These are phyloP conservation scores for Monilinia vaccinii-corymbosi DNA, from an alignment of 2,329 filamentous ascomycete species.

Conservation along the genomic window DNA sequence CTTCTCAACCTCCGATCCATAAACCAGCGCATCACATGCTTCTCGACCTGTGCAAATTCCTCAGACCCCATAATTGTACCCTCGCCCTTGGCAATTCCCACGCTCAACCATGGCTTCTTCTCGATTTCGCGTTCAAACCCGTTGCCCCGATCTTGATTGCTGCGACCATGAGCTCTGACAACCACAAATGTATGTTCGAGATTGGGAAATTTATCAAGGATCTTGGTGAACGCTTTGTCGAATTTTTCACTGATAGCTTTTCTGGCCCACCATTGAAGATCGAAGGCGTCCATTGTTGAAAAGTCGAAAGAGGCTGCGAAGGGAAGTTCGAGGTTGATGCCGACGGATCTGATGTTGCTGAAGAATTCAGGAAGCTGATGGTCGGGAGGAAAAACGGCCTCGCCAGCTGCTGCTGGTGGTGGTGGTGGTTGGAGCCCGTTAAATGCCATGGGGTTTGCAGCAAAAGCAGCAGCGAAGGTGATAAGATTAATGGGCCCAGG, in stretches of 20 bases:
- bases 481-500: not conserved
- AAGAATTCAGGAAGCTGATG: not conserved
- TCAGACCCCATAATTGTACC: not conserved
- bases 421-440: not conserved
- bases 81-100: not conserved
- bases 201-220: not conserved
- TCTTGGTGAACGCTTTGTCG: not conserved
- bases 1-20: not conserved
- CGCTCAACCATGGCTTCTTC: not conserved
- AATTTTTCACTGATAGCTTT: not conserved
- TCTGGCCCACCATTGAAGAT: not conserved
- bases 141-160: not conserved
- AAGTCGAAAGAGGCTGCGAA: not conserved
- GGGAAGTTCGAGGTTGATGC: not conserved
- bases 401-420: fast-evolving
- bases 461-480: too few relatives aligned
- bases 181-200: not conserved
- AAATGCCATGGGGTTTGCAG: too few relatives aligned
- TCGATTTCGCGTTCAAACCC: not conserved
- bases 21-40: not conserved
- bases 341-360: not conserved
- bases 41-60: not conserved
- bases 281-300: not conserved
- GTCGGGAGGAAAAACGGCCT: not conserved
- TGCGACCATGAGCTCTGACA: not conserved